These are phyloP conservation scores for Russula abietina DNA, from an alignment of 768 basidiomycete species.

Conservation along the genomic window DNA sequence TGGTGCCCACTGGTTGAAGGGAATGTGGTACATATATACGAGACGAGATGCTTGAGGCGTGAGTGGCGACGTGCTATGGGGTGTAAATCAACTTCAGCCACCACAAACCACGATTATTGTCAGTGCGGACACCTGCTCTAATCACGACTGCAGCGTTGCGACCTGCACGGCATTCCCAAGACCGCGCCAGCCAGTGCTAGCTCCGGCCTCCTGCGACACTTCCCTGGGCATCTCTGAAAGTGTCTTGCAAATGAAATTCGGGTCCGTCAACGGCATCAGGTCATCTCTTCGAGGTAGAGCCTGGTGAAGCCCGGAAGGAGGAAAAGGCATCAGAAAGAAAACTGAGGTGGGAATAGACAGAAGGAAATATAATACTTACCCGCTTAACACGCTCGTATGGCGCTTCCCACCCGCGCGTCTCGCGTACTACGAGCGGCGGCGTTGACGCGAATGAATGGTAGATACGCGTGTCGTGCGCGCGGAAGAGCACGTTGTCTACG, in stretches of 20 bases:
- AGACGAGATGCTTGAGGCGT: too few relatives aligned
- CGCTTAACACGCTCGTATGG: constrained; percentile 74
- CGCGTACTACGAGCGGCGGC: constrained; percentile 64
- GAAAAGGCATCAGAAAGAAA: background rate
- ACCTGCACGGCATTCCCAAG: constrained; percentile 63
- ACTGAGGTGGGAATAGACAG: too few relatives aligned
- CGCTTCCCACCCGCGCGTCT: constrained; percentile 87
- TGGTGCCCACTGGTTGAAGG: too few relatives aligned
- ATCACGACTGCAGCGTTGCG: constrained; percentile 30
- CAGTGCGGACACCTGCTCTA: background rate
- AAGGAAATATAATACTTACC: constrained; percentile 38
- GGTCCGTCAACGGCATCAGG: constrained; percentile 81
- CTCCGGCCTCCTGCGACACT: constrained; percentile 53
- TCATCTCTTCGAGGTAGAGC: constrained; percentile 70
- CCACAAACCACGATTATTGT: background rate
- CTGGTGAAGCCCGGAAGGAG: constrained; percentile 33
- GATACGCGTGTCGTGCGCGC: constrained; percentile 80
- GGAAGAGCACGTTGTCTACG: constrained; percentile 92
- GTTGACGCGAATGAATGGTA: constrained; percentile 73
- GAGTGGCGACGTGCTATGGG: too few relatives aligned
- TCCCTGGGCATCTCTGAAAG: constrained; percentile 57
- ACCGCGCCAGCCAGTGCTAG: constrained; percentile 81
- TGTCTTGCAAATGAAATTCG: constrained; percentile 71
- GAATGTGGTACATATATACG: too few relatives aligned
- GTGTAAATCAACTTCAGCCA: too few relatives aligned